These are phyloP conservation scores for Barnettozyma sp. DNA, from an alignment of 805 yeast genomes.

Conservation along the genomic window DNA sequence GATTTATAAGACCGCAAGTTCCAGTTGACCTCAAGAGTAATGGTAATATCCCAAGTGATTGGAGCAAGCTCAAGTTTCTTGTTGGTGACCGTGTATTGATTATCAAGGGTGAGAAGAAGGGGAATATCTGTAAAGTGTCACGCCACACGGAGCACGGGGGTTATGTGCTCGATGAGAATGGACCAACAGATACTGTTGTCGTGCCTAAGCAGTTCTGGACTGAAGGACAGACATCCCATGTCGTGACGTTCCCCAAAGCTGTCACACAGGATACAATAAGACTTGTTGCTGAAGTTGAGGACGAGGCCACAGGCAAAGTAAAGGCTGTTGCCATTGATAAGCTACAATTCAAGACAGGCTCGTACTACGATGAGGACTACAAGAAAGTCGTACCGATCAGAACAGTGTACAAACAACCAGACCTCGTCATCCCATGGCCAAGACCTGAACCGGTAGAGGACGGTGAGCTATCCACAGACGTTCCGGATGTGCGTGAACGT, in stretches of 20 bases:
- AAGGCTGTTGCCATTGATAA: conserved; percentile 76
- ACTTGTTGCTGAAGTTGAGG: conserved; percentile 70
- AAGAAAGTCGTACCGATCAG: conserved; percentile 72
- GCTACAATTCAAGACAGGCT: conserved; percentile 51
- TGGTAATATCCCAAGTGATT: conserved; percentile 33
- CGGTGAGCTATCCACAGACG: conserved; percentile 50
- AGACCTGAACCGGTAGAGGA: conserved; percentile 53
- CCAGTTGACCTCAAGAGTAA: conserved; percentile 27
- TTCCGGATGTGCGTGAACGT: conserved; percentile 55
- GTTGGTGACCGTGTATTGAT: conserved; percentile 77
- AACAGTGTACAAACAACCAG: conserved; percentile 61
- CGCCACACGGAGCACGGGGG: conserved; percentile 57
- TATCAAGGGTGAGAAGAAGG: conserved; percentile 61
- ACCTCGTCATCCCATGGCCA: conserved; percentile 86
- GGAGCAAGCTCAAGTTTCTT: conserved; percentile 52
- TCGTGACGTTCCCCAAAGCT: conserved; percentile 60
- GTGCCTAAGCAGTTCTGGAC: conserved; percentile 72
- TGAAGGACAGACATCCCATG: conserved; percentile 63
- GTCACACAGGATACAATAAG: conserved; percentile 55
- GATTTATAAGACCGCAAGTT: conserved; percentile 30
- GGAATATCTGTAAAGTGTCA: conserved; percentile 64
- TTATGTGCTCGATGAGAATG: conserved; percentile 57
- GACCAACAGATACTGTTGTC: conserved; percentile 54
- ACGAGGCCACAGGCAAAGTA: conserved; percentile 50
- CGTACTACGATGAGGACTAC: conserved; percentile 67